A percentile compares a stretch with the other conserved stretches of the same genome.
phyloP scores from a whole-genome alignment of 345 rosid genomes.

The Dovyalis caffra region DNA sequence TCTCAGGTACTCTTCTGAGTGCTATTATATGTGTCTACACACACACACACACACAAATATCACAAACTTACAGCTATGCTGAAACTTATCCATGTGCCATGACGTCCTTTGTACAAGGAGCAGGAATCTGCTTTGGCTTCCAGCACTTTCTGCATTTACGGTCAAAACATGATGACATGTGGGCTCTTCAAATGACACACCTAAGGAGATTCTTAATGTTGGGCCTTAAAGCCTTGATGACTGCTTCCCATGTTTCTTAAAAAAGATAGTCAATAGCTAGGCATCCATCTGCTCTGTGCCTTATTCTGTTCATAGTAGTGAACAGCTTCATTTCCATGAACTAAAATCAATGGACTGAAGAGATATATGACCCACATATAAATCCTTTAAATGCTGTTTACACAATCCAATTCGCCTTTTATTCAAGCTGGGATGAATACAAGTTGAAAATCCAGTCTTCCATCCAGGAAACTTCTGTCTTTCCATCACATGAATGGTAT shows the following conservation, averaged over 20 bases:
- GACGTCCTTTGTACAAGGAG: too few relatives aligned
- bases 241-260: conserved; percentile 7
- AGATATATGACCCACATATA: conserved; percentile 69
- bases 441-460: conserved; percentile 83
- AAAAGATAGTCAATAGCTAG: background rate
- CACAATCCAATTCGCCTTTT: conserved; percentile 76
- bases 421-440: conserved; percentile 84
- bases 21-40: too few relatives aligned
- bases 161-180: too few relatives aligned
- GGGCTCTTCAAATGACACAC: background rate
- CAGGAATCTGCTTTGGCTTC: too few relatives aligned
- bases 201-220: background rate
- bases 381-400: conserved; percentile 63
- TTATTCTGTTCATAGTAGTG: background rate
- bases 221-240: background rate
- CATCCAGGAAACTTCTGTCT: conserved; percentile 92
- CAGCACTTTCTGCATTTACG: too few relatives aligned
- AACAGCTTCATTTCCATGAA: conserved; percentile 51
- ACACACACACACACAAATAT: too few relatives aligned
- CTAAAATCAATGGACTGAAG: conserved; percentile 80
- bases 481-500: conserved; percentile 81
- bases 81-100: too few relatives aligned
- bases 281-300: background rate
- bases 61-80: too few relatives aligned
- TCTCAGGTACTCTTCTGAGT: too few relatives aligned